A percentile compares a stretch with the other conserved stretches of the same genome.
These are phyloP conservation scores for Udeniomyces megalosporus DNA, from an alignment of 768 basidiomycete species.

Conservation along the genomic window DNA sequence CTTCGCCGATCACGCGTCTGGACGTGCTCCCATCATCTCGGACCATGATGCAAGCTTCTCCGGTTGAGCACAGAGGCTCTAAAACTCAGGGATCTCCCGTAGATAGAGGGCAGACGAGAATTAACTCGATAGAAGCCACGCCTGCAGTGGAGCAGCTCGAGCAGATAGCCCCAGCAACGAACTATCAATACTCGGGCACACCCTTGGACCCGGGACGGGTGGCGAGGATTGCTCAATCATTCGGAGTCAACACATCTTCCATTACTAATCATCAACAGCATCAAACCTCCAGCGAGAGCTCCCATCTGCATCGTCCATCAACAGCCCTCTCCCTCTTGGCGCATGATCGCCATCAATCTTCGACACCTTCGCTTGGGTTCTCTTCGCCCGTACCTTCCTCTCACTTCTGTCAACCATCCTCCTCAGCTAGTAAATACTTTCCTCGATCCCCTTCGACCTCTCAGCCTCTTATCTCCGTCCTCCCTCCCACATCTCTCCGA, in stretches of 20 bases:
- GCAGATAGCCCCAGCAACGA: background rate
- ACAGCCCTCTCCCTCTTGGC: no score
- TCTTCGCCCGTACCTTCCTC: background rate
- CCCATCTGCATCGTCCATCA: no score
- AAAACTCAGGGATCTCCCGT: background rate
- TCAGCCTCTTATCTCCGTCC: background rate
- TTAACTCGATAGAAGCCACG: background rate
- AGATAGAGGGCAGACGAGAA: background rate
- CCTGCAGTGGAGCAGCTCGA: background rate
- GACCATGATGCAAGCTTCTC: background rate
- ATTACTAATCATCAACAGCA: no score
- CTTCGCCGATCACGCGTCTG: no score
- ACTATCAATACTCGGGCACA: background rate
- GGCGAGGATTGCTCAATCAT: background rate
- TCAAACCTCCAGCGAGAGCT: no score
- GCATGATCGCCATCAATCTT: no score
- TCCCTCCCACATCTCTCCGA: background rate
- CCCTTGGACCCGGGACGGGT: background rate
- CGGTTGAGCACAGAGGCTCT: background rate
- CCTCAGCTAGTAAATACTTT: background rate
- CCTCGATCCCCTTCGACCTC: background rate
- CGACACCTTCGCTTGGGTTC: no score
- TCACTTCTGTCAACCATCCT: background rate
- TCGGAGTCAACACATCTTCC: conserved; percentile 1
- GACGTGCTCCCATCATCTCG: background rate